A percentile compares a stretch with the other conserved stretches of the same genome.
phyloP scores from a whole-genome alignment of 768 basidiomycete genomes.

The Suillus variegatus region DNA sequence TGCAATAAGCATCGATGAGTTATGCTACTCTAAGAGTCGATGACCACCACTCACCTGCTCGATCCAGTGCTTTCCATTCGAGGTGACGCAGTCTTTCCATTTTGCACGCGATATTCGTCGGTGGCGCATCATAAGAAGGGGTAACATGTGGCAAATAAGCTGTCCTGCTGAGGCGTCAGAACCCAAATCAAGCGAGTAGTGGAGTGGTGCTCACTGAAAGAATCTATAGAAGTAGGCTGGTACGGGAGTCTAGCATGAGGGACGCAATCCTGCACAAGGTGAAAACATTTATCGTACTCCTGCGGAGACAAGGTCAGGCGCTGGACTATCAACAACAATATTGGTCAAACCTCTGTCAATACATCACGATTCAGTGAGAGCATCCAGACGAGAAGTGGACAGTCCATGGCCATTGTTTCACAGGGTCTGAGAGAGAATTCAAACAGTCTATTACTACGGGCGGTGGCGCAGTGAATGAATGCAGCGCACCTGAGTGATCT shows the following conservation, averaged over 20 bases:
- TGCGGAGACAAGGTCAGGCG: slow-evolving; percentile 27
- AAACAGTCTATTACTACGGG: background rate
- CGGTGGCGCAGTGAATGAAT: background rate
- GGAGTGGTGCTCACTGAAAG: slow-evolving; percentile 57
- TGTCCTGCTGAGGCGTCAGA: slow-evolving; percentile 46
- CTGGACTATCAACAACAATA: slow-evolving; percentile 5
- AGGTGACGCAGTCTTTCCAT: slow-evolving; percentile 65
- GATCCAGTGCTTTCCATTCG: slow-evolving; percentile 78
- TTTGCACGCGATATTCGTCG: slow-evolving; percentile 73
- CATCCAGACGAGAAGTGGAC: slow-evolving; percentile 81
- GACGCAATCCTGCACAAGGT: slow-evolving; percentile 60
- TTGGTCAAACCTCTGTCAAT: slow-evolving; percentile 51
- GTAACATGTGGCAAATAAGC: slow-evolving; percentile 72
- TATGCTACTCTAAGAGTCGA: slow-evolving; percentile 1
- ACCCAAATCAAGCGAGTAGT: background rate
- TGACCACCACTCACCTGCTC: slow-evolving; percentile 55
- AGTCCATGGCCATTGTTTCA: slow-evolving; percentile 42
- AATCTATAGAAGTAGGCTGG: slow-evolving; percentile 59
- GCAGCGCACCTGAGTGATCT: slow-evolving; percentile 10
- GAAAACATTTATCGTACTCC: slow-evolving; percentile 75
- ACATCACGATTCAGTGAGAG: slow-evolving; percentile 75
- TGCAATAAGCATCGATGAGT: slow-evolving; percentile 10
- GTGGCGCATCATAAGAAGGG: slow-evolving; percentile 85
- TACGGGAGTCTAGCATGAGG: slow-evolving; percentile 56
- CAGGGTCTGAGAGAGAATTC: background rate